A percentile compares a stretch with the other conserved stretches of the same genome.
Evolutionary conservation across 2,329 filamentous ascomycete species (phyloP).

Genomic region (Curvularia sp.): DNA sequence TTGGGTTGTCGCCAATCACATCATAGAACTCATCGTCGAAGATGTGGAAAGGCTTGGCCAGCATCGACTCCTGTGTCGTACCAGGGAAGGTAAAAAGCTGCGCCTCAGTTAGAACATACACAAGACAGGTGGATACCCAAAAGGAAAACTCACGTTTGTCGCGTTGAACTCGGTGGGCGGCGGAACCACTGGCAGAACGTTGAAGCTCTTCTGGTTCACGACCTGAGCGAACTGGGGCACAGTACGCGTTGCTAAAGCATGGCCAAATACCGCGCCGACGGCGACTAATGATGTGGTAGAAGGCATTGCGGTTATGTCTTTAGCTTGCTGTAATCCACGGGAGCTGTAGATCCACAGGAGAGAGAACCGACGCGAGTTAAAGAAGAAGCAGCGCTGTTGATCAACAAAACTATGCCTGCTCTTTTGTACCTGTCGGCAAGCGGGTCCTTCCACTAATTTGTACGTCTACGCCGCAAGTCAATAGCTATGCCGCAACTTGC

Average conservation of each 20-base stretch:
- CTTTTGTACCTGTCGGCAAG: background rate
- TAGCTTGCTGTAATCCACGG: background rate
- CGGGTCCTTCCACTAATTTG: conserved; percentile 4
- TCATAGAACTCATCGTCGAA: conserved; percentile 37
- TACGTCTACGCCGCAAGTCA: conserved; percentile 3
- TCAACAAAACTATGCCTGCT: conserved; percentile 4
- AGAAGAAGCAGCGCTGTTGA: conserved; percentile 1
- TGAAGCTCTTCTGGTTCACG: conserved; percentile 32
- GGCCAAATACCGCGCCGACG: conserved; percentile 10
- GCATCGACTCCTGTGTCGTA: conserved; percentile 28
- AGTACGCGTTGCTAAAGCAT: conserved; percentile 26
- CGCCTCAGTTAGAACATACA: conserved; percentile 11
- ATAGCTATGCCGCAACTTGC: conserved; percentile 3
- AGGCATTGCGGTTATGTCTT: conserved; percentile 6
- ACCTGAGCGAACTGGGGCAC: conserved; percentile 33
- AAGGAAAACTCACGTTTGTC: conserved; percentile 23
- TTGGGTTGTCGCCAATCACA: conserved; percentile 32
- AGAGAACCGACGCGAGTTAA: background rate
- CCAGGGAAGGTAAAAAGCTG: conserved; percentile 34
- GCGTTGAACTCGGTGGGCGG: conserved; percentile 30
- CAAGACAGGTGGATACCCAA: background rate
- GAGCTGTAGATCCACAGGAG: background rate
- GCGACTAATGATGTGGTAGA: conserved; percentile 10
- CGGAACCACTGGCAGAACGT: conserved; percentile 28
- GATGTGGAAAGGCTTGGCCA: conserved; percentile 35